Percentiles rank a stretch among this genome's conserved stretches.
phyloP scores from a whole-genome alignment of 805 yeast genomes.

The Diddensiella caesifluorescens region DNA sequence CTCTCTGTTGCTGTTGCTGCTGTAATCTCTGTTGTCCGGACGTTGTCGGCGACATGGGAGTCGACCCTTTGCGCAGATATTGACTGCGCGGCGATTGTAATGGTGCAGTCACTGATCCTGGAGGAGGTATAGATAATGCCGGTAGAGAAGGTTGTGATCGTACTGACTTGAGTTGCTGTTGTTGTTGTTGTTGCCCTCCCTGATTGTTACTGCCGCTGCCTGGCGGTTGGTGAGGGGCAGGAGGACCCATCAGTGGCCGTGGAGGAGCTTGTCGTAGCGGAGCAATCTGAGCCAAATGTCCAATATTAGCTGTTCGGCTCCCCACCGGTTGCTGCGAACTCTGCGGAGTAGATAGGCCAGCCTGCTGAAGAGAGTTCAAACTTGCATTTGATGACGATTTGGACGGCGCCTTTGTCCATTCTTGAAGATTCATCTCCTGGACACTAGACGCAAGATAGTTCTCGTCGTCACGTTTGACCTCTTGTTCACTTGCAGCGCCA shows the following conservation, averaged over 20 bases:
- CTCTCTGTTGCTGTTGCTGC: slow-evolving; percentile 4
- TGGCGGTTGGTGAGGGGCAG: slow-evolving; percentile 8
- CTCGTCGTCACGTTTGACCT: neutral
- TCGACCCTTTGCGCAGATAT: neutral
- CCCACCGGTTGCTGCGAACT: slow-evolving; percentile 5
- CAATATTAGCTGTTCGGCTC: slow-evolving; percentile 19
- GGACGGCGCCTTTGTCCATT: slow-evolving; percentile 24
- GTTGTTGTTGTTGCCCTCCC: neutral
- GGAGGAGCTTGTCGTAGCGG: slow-evolving; percentile 25
- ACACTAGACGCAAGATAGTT: slow-evolving; percentile 7
- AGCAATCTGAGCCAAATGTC: slow-evolving; percentile 24
- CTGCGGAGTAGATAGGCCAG: neutral
- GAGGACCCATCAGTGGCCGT: slow-evolving; percentile 3
- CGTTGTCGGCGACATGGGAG: neutral
- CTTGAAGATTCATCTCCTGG: slow-evolving; percentile 18
- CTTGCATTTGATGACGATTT: slow-evolving; percentile 9
- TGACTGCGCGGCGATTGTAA: slow-evolving; percentile 1
- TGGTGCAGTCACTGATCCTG: slow-evolving; percentile 3
- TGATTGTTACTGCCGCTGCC: neutral
- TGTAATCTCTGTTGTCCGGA: slow-evolving; percentile 1
- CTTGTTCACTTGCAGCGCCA: neutral
- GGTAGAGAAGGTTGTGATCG: slow-evolving; percentile 1
- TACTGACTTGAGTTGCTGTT: neutral
- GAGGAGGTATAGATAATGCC: slow-evolving; percentile 1
- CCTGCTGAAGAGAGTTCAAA: slow-evolving; percentile 11